These are phyloP conservation scores for Coleophoma cylindrospora DNA, from an alignment of 2,329 filamentous ascomycete genomes.

Conservation along the genomic window DNA sequence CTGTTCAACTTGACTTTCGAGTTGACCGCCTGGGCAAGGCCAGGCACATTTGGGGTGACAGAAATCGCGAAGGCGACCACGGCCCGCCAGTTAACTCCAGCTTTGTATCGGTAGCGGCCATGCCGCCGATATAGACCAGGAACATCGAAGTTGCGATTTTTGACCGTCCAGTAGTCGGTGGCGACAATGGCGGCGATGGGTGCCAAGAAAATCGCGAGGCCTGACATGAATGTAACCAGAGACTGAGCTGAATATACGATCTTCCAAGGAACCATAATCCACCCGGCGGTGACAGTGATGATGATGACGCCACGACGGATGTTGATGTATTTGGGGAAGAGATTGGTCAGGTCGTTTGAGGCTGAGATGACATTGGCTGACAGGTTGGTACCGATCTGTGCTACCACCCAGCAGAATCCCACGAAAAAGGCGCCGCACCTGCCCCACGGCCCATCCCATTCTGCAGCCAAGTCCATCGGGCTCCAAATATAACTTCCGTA, in stretches of 20 bases:
- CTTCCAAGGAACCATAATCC: conserved; percentile 37
- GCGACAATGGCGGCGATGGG: conserved; percentile 16
- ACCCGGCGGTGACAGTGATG: conserved; percentile 30
- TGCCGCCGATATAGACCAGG: conserved; percentile 3
- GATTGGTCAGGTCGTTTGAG: conserved; percentile 46
- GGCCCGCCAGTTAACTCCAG: conserved; percentile 9
- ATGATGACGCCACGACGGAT: conserved; percentile 47
- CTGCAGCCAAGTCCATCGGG: conserved; percentile 35
- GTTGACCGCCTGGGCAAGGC: conserved; percentile 1
- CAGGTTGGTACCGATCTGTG: conserved; percentile 46
- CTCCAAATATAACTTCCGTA: conserved; percentile 44
- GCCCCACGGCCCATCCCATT: conserved; percentile 32
- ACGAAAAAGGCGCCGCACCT: conserved; percentile 40
- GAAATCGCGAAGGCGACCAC: conserved; percentile 6
- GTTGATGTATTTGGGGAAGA: conserved; percentile 48
- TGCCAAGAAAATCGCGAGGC: conserved; percentile 26
- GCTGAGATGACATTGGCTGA: conserved; percentile 41
- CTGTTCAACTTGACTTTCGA: not conserved
- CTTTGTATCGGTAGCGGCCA: conserved; percentile 8
- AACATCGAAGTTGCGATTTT: conserved; percentile 3
- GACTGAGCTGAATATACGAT: conserved; percentile 26
- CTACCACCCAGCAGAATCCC: conserved; percentile 34
- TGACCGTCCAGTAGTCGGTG: conserved; percentile 9
- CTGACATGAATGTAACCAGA: conserved; percentile 19
- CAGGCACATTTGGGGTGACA: conserved; percentile 5